Percentiles rank a stretch among this genome's conserved stretches.
These are phyloP conservation scores for Candida ficus DNA, from an alignment of 805 yeast genomes.

Conservation along the genomic window DNA sequence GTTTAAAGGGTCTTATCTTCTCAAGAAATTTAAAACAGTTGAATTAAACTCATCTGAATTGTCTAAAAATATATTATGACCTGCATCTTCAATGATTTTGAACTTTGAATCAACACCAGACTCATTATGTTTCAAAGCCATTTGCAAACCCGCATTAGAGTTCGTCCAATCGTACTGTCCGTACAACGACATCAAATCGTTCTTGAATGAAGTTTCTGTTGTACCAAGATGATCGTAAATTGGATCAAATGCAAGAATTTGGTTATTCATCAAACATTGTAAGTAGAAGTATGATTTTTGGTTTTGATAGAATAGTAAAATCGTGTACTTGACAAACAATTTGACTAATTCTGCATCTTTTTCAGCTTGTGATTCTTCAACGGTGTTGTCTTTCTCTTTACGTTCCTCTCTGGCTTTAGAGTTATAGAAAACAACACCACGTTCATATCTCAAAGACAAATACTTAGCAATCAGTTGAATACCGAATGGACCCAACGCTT, in stretches of 20 bases:
- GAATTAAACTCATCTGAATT: slow-evolving; percentile 50
- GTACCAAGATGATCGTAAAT: slow-evolving; percentile 48
- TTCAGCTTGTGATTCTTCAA: slow-evolving; percentile 15
- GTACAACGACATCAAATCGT: slow-evolving; percentile 32
- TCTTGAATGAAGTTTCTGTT: background rate
- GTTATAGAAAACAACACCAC: slow-evolving; percentile 10
- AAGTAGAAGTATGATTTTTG: slow-evolving; percentile 16
- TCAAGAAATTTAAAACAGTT: slow-evolving; percentile 33
- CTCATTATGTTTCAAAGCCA: slow-evolving; percentile 18
- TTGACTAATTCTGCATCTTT: slow-evolving; percentile 18
- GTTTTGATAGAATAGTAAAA: slow-evolving; percentile 19
- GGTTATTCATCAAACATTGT: slow-evolving; percentile 17
- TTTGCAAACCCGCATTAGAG: slow-evolving; percentile 41
- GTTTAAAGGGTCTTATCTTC: background rate
- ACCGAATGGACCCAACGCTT: slow-evolving; percentile 40
- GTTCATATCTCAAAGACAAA: slow-evolving; percentile 8
- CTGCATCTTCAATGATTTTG: slow-evolving; percentile 44
- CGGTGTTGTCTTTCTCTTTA: slow-evolving; percentile 4
- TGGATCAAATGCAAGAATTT: slow-evolving; percentile 57
- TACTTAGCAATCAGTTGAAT: slow-evolving; percentile 29
- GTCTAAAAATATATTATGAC: slow-evolving; percentile 76
- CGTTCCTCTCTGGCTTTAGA: slow-evolving; percentile 4
- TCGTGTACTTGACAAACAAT: slow-evolving; percentile 19
- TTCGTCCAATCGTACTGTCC: slow-evolving; percentile 79
- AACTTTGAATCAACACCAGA: slow-evolving; percentile 10